phyloP scores from a whole-genome alignment of 176 grass and related monocot genomes.

The Bolboschoenus planiculmis region DNA sequence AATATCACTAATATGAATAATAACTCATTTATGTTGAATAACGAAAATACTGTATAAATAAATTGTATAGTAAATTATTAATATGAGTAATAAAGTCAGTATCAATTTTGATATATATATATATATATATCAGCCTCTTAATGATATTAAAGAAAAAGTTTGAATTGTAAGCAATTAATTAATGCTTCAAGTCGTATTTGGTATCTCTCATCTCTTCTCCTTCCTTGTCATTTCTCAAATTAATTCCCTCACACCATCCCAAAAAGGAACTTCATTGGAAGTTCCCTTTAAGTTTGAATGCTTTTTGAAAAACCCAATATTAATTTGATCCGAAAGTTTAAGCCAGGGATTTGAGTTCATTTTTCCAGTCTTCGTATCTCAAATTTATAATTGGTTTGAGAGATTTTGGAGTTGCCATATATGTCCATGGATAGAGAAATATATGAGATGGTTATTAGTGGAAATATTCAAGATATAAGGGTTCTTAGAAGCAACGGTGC shows the following conservation, averaged over 20 bases:
- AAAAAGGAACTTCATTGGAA: neutral
- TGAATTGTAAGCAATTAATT: neutral
- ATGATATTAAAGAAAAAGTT: neutral
- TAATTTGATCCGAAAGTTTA: neutral
- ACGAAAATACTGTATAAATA: too few species aligned
- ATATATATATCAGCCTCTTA: too few species aligned
- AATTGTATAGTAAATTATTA: too few species aligned
- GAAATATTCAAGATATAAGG: constrained; percentile 64
- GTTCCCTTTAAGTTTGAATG: neutral
- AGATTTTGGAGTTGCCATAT: neutral
- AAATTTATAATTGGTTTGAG: neutral
- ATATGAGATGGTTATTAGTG: constrained; percentile 77
- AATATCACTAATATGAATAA: too few species aligned
- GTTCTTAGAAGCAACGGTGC: constrained; percentile 52
- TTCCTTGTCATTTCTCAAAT: neutral
- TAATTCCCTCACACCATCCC: neutral
- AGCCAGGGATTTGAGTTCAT: neutral
- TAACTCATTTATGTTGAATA: too few species aligned
- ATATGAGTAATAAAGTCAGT: too few species aligned
- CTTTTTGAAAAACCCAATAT: neutral
- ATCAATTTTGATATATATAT: too few species aligned
- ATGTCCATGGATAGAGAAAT: constrained; percentile 28
- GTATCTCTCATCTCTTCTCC: neutral
- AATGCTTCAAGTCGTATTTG: neutral
- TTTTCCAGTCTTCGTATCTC: neutral